Evolutionary conservation across 768 basidiomycete genomes (phyloP).

Genomic region (Suillus paluster): DNA sequence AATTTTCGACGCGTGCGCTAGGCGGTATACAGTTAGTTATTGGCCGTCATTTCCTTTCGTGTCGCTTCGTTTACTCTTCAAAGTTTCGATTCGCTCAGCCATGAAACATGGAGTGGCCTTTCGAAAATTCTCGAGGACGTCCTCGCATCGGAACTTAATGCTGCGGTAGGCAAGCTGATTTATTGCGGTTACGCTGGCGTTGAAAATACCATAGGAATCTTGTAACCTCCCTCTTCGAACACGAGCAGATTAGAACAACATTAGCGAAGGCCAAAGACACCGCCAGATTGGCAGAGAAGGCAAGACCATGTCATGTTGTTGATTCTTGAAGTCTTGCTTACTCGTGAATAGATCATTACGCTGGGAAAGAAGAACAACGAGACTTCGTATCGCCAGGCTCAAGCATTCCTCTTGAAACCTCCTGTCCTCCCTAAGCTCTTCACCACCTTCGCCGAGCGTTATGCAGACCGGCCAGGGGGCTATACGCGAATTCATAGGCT

Average conservation of each 20-base stretch:
- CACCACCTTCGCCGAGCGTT: constrained; percentile 76
- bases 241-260: constrained; percentile 96
- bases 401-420: constrained; percentile 78
- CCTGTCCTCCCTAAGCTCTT: constrained; percentile 83
- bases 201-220: constrained; percentile 64
- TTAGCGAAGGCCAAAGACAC: constrained; percentile 93
- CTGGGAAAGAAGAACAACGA: constrained; percentile 85
- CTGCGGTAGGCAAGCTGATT: constrained; percentile 61
- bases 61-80: background rate
- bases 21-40: background rate
- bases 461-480: constrained; percentile 82
- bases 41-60: background rate
- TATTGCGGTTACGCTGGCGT: constrained; percentile 12
- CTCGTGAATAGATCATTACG: constrained; percentile 73
- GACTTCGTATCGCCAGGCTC: constrained; percentile 70
- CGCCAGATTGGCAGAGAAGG: constrained; percentile 93
- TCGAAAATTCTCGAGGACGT: constrained; percentile 89
- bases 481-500: constrained; percentile 95
- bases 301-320: constrained; percentile 24
- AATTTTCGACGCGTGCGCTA: background rate
- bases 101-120: constrained; percentile 97
- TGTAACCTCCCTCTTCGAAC: constrained; percentile 91
- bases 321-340: constrained; percentile 10
- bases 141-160: constrained; percentile 93
- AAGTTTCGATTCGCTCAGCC: constrained; percentile 15